Percentiles rank a stretch among this genome's conserved stretches.
Conservation (phyloP, 768 basidiomycete species). For the Cubamyces lactineus region DNA sequence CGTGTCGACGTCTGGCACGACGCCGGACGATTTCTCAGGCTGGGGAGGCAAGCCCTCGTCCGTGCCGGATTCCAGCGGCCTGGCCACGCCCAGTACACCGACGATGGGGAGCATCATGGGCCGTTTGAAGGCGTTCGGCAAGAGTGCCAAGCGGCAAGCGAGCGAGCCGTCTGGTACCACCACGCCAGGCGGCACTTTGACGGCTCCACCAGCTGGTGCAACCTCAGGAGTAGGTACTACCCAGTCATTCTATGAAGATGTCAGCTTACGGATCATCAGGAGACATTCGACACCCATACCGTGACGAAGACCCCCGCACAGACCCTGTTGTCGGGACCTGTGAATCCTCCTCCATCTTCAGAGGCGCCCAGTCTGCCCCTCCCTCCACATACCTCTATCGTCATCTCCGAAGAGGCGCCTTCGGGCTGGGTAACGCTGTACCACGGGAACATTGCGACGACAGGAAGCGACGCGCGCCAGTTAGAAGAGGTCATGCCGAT, state of each 20-base stretch:
- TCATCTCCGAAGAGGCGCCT: constrained; percentile 81
- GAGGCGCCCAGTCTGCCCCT: constrained; percentile 74
- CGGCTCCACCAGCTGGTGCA: constrained; percentile 9
- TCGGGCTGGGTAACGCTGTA: constrained; percentile 80
- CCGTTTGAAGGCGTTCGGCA: constrained; percentile 74
- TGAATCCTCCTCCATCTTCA: constrained; percentile 66
- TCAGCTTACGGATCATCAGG: constrained; percentile 18
- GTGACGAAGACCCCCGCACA: constrained; percentile 56
- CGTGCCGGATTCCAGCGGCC: constrained; percentile 33
- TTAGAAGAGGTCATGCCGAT: constrained; percentile 82
- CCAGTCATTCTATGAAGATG: too few species aligned
- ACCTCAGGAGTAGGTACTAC: constrained; percentile 34
- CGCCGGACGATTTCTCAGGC: constrained; percentile 52
- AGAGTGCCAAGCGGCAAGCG: constrained; percentile 47
- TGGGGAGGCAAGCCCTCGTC: constrained; percentile 34
- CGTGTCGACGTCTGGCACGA: constrained; percentile 41
- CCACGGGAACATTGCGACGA: constrained; percentile 64
- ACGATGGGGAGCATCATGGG: constrained; percentile 68
- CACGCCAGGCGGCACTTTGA: constrained; percentile 24
- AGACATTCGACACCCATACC: constrained; percentile 4
- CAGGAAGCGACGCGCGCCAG: constrained; percentile 52
- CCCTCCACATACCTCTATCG: constrained; percentile 61
- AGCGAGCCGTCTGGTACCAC: constrained; percentile 30
- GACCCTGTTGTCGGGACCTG: constrained; percentile 52
- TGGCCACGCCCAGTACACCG: constrained; percentile 54